Base-by-base conservation (phyloP, 2,329 filamentous ascomycete species). In the Curvularia sp. region DNA sequence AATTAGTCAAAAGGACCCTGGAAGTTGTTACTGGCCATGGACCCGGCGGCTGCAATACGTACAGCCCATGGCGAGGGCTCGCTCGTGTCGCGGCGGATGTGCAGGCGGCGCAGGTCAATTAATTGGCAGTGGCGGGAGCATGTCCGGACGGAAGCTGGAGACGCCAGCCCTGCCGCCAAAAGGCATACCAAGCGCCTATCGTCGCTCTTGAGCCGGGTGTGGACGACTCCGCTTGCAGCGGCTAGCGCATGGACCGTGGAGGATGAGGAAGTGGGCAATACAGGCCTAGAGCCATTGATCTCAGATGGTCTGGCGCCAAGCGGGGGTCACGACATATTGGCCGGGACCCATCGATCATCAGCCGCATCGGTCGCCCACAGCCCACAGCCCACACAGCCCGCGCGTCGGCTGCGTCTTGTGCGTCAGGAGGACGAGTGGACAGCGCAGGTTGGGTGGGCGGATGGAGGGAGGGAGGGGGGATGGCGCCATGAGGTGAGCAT, bases 301-400 rank as follows among this genome's bases (percentile, higher is more conserved):
- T 72, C 57, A 75, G 70, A 74, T 73, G 71, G 71, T 71, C 69
- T 74, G 69, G 62, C 69, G 73, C 74, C 72, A 75, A 75, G 74
- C 64, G 58, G 66, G 66, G 64, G 71, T 66, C 67, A 68, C 30
- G 43, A 70, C 72, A 26, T 73, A 75, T 75, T 76, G 74, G 67
- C 52, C 33, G 50, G 52, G 56, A 51, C 64, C 66, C 67, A 66
- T 71, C 62, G 70, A 74, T 75, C 73, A 74, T 77, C 75, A 77
- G 74, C 74, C 74, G 73, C 74, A 75, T 75, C 59, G 66, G 60
- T 61, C 59, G 53, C 60, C 62, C 60, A 57, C 31, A 33, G 31
- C 31, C 31, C 31, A 33, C 31, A 33, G 31, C 31, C 31, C 31
- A 33, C 31, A 33, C 60, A 63, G 65, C 58, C 63, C 60, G 61